Evolutionary conservation across 202 grass and related monocot species (phyloP), one percentile per base, ranked within the genome.

Genomic region (Panicum hallii): DNA sequence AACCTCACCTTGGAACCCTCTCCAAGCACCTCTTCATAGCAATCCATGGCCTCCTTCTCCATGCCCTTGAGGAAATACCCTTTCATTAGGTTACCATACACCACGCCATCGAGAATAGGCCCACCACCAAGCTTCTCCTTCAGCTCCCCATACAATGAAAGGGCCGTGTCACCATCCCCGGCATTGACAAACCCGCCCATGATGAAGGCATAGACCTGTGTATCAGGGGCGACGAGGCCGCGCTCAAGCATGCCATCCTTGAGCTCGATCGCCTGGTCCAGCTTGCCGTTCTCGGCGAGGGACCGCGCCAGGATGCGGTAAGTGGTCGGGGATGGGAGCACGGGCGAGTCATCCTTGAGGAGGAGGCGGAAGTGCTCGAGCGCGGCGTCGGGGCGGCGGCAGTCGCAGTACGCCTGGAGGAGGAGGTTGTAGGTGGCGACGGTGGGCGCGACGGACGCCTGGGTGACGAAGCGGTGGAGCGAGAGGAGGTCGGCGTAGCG

Each of bases 81-180:
- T 62, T 98, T 98, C 91, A 98, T 98, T 61, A 98, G 90, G 79
- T 98, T 95, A 2, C 95, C 95, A 0, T 93, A 98, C 55, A 94
- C 89, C 72, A 90, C 65, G 0, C 95, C 95, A 79, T 95, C 91
- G 22, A 84, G 77, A 78, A 98, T 83, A 49, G 65, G 72, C 19
- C 49, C 78, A 0, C 83, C 76, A 0, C 89, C 85, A 10, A 90
- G 70, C 53, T 95, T 98, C 83, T 93, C 93, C 83, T 85, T 90
- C 28, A 93, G 90, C 81, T 98, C 95, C 65, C 95, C 89, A 34
- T 85, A 98, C 46, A 98, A 78, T 5, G 93, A 82, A 32, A 95
- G 4, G 1, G 23, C 75, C 12, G 3, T 90, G 72, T 90, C 85
- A 20, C 85, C 87, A 30, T 95, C 89, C 40, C 80, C 83, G 6